A percentile compares a stretch with the other conserved stretches of the same genome.
phyloP scores from a whole-genome alignment of 306 rosid genomes.

The Pyrus communis region DNA sequence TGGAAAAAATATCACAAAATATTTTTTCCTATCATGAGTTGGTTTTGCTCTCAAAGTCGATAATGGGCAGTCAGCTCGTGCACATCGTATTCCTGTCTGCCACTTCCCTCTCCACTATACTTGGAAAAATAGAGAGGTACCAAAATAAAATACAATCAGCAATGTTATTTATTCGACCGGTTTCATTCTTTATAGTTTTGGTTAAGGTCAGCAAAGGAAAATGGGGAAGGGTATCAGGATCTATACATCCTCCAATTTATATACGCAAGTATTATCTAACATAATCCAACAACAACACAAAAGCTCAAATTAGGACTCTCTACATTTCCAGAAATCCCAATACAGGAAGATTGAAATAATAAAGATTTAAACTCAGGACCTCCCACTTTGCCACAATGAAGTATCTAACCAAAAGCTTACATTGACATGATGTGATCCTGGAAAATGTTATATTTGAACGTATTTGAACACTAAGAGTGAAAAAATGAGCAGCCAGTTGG shows the following conservation, averaged over 20 bases:
- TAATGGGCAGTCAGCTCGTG: slow-evolving; percentile 94
- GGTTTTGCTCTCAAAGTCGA: slow-evolving; percentile 95
- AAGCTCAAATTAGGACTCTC: neutral
- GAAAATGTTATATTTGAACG: neutral
- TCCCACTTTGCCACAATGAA: neutral
- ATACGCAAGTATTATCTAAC: neutral
- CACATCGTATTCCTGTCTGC: slow-evolving; percentile 95
- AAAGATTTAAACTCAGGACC: neutral
- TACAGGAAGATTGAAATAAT: neutral
- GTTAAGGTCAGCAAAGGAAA: neutral
- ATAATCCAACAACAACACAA: neutral
- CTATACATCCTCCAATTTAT: neutral
- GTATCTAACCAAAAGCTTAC: neutral
- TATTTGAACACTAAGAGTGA: neutral
- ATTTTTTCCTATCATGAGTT: slow-evolving; percentile 85
- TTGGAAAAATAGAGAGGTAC: slow-evolving; percentile 24
- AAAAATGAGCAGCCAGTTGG: neutral
- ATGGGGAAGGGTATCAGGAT: neutral
- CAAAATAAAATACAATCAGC: slow-evolving; percentile 23
- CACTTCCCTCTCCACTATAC: slow-evolving; percentile 96
- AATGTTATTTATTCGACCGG: neutral
- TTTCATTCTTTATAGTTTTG: neutral
- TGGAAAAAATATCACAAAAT: slow-evolving; percentile 85
- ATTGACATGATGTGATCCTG: neutral
- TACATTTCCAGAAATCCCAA: neutral